Conservation (phyloP, 2,329 filamentous ascomycete species). For the Aspergillus japonicus region DNA sequence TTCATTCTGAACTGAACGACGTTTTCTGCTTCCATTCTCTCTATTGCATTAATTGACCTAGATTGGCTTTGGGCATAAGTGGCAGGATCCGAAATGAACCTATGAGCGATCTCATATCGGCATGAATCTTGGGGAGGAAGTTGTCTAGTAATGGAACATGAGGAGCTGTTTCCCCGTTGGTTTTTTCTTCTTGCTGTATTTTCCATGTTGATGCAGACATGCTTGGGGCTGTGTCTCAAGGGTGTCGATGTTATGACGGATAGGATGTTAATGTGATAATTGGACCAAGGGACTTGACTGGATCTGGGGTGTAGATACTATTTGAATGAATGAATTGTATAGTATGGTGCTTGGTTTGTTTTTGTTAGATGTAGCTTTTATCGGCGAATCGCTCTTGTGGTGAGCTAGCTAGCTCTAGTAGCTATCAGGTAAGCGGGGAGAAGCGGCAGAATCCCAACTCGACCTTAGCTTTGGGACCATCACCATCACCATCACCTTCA, state of each 20-base stretch:
- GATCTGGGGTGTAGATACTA: neutral
- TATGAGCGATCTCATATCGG: constrained; percentile 20
- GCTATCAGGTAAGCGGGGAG: constrained; percentile 9
- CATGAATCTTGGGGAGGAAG: constrained; percentile 15
- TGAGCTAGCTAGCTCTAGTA: too few species aligned
- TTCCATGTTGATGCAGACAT: constrained; percentile 12
- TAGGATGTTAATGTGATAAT: constrained; percentile 22
- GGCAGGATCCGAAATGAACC: constrained; percentile 29
- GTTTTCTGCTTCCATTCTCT: constrained; percentile 25
- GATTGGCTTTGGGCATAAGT: constrained; percentile 28
- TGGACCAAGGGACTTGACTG: neutral
- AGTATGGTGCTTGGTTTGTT: too few species aligned
- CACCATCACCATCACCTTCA: neutral
- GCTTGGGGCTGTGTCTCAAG: constrained; percentile 22
- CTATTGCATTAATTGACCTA: constrained; percentile 29
- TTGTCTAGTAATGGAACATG: constrained; percentile 19
- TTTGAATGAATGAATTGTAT: too few species aligned
- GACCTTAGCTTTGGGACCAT: constrained; percentile 2
- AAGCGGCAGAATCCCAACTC: constrained; percentile 12
- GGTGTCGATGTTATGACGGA: constrained; percentile 19
- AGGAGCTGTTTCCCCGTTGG: constrained; percentile 15
- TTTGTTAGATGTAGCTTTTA: too few species aligned
- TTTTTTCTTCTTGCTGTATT: constrained; percentile 17
- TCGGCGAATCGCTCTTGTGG: too few species aligned
- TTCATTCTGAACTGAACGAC: constrained; percentile 6